phyloP scores from a whole-genome alignment of 2,329 filamentous ascomycete genomes.

The Fonsecaea pugnacius region DNA sequence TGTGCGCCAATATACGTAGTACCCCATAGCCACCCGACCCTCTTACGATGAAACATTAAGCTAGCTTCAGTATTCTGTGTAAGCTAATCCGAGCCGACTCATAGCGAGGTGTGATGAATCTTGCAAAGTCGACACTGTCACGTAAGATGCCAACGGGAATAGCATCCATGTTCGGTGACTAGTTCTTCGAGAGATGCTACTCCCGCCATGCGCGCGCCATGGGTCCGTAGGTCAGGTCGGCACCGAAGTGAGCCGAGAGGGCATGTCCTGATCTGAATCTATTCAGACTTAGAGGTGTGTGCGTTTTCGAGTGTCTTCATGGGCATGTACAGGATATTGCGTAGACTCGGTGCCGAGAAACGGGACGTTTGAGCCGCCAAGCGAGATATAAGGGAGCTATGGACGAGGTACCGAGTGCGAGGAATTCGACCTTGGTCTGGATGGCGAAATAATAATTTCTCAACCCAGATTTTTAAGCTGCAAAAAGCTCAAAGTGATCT shows the following conservation, averaged over 20 bases:
- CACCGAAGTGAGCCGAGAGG: not conserved
- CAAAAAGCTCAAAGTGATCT: slow-evolving; percentile 1
- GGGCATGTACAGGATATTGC: not conserved
- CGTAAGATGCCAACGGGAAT: not conserved
- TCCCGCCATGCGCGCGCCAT: not conserved
- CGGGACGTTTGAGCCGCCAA: not conserved
- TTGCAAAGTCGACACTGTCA: not conserved
- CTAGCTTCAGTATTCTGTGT: not conserved
- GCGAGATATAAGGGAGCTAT: not conserved
- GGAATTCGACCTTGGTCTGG: not conserved
- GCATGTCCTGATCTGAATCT: not conserved
- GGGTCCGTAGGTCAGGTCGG: not conserved
- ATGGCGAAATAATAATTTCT: slow-evolving; percentile 9
- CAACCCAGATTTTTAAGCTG: not conserved
- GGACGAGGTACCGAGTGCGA: no score
- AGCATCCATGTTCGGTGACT: not conserved
- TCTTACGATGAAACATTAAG: not conserved
- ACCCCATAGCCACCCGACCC: not conserved
- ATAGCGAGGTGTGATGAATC: not conserved
- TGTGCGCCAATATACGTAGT: not conserved
- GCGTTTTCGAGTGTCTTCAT: no score
- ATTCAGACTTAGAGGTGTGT: no score
- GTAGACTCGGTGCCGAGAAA: not conserved
- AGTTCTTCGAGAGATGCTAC: not conserved
- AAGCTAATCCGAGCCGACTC: not conserved